Evolutionary conservation across 2,329 filamentous ascomycete genomes (phyloP), one percentile per base, ranked within the genome.

Genomic region (Xylaria sp.): DNA sequence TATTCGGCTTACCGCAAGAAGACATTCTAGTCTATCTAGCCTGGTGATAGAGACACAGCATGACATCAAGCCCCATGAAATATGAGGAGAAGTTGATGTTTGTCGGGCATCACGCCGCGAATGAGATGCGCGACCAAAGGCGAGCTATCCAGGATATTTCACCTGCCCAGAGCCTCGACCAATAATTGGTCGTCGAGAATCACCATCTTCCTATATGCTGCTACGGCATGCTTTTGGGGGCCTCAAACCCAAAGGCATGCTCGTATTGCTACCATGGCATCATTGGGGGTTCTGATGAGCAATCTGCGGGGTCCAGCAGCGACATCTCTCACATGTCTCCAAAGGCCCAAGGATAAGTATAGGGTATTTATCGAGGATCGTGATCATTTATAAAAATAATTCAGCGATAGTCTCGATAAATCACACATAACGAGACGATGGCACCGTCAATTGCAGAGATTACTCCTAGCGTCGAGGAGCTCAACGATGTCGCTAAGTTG

Each of bases 361-460:
- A 57, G 6, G 13, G 2, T 48, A 46, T 52, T 39, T 66, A 69
- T 55, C 59, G 41, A 51, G 7, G n/a, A 20, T 3, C 3, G 15
- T 8, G 8, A 12, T 50, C 2, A 6, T 34, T 13, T 2, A 31
- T 10, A 28, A 2, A 18, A 39, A 37, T 0, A 39, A 44, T 0
- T 37, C 25, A 23, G 5, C 1, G n/a, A 2, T 31, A 23, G 2
- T 8, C 20, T 39, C 10, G 34, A 12, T 39, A 57, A 51, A 31
- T 25, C 44, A 28, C 56, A 6, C 23, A 57, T 6, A 20, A 34
- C 37, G 20, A 12, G 59, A 74, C n/a, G 57, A 77, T 77, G 75
- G 74, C 74, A 15, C 74, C 75, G 20, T 77, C 74, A 64, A 66
- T 76, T 23, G 72, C 71, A 62, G 74, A 75, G 61, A 69, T 68